Evolutionary conservation across 2,329 filamentous ascomycete species (phyloP).

Genomic region (Zarea fungicola): DNA sequence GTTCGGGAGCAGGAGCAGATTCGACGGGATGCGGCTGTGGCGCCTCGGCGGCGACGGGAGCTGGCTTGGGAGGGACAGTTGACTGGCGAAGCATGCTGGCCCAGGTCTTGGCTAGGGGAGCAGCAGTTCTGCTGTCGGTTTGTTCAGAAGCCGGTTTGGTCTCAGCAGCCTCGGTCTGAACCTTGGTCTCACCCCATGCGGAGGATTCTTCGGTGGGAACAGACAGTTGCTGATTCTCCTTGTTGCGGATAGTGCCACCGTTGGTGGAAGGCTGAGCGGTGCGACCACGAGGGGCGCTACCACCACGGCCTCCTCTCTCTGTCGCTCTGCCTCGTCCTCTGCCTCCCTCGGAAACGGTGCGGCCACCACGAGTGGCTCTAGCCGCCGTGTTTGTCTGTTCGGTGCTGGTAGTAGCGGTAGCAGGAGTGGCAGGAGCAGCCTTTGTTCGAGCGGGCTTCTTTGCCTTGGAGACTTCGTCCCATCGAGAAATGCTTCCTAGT

Average conservation of each 20-base stretch:
- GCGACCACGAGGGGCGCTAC: constrained; percentile 54
- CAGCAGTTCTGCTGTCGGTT: constrained; percentile 32
- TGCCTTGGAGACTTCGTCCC: constrained; percentile 76
- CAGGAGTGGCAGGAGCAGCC: constrained; percentile 53
- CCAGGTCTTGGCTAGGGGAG: constrained; percentile 54
- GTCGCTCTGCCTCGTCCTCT: constrained; percentile 58
- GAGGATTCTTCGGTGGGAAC: constrained; percentile 66
- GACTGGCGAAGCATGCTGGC: constrained; percentile 68
- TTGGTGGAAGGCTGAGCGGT: constrained; percentile 49
- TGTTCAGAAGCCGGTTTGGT: constrained; percentile 31
- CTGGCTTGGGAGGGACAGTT: constrained; percentile 47
- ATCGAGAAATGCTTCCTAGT: constrained; percentile 74
- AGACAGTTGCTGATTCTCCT: constrained; percentile 52
- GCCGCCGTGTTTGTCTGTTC: constrained; percentile 41
- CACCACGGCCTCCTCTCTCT: constrained; percentile 55
- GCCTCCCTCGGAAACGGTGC: constrained; percentile 55
- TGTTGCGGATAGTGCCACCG: constrained; percentile 57
- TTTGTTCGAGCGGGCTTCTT: constrained; percentile 60
- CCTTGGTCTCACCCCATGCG: constrained; percentile 39
- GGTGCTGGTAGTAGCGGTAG: constrained; percentile 39
- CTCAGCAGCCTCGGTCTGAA: constrained; percentile 26
- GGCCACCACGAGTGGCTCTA: constrained; percentile 55
- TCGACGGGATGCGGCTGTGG: constrained; percentile 36
- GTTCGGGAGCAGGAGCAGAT: constrained; percentile 19
- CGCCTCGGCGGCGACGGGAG: constrained; percentile 45